phyloP scores from a whole-genome alignment of 805 yeast species.

The Cyberlindnera bimundalis region DNA sequence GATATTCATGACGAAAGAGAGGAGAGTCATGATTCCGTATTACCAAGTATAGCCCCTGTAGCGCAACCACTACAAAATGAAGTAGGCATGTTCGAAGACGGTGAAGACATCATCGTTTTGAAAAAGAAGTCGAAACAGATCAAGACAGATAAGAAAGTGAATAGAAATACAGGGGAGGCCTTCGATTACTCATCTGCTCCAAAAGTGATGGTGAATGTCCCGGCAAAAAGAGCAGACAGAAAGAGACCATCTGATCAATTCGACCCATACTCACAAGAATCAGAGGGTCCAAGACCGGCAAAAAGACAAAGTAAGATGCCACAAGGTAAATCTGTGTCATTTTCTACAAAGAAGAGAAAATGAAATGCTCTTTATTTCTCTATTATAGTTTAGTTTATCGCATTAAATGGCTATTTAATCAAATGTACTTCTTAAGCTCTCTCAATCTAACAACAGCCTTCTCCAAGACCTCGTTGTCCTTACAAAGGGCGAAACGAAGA shows the following conservation, averaged over 20 bases:
- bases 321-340: slow-evolving; percentile 25
- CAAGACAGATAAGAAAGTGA: slow-evolving; percentile 7
- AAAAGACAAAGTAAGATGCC: slow-evolving; percentile 34
- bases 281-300: slow-evolving; percentile 52
- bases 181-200: slow-evolving; percentile 45
- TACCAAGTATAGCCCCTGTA: background rate
- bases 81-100: slow-evolving; percentile 17
- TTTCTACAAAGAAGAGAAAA: slow-evolving; percentile 19
- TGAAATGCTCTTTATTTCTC: background rate
- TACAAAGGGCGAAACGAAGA: slow-evolving; percentile 93
- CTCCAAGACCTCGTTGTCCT: slow-evolving; percentile 75
- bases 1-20: background rate
- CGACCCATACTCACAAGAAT: slow-evolving; percentile 54
- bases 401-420: background rate
- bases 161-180: slow-evolving; percentile 19
- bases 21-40: background rate
- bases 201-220: slow-evolving; percentile 33
- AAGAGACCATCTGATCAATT: slow-evolving; percentile 40
- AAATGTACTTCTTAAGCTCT: slow-evolving; percentile 63
- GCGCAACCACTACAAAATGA: background rate
- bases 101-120: slow-evolving; percentile 24
- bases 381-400: background rate
- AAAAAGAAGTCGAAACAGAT: slow-evolving; percentile 12
- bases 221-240: slow-evolving; percentile 22
- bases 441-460: slow-evolving; percentile 78